Conservation (phyloP, 2,329 filamentous ascomycete genomes). For the Epichloe festucae region DNA sequence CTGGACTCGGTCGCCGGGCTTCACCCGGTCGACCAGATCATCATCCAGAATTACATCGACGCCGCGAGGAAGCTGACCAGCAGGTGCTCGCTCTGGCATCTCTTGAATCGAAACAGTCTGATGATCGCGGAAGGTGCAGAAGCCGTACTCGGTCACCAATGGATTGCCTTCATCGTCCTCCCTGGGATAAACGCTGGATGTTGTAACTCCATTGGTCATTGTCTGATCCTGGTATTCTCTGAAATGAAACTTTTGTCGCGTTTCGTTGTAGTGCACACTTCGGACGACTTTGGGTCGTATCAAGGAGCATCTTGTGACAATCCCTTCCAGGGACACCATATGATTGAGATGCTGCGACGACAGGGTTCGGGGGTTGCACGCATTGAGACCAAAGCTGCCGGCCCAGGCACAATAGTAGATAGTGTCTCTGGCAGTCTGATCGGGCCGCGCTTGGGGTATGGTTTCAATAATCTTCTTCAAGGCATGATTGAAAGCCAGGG, state of each 20-base stretch:
- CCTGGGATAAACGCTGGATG: constrained; percentile 83
- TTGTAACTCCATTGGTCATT: constrained; percentile 85
- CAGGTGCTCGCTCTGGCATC: constrained; percentile 94
- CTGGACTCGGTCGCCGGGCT: constrained; percentile 91
- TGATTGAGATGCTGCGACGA: constrained; percentile 83
- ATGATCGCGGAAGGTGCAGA: constrained; percentile 90
- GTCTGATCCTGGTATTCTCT: constrained; percentile 93
- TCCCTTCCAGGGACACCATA: constrained; percentile 95
- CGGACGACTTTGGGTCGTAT: constrained; percentile 96
- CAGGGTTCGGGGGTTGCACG: constrained; percentile 82
- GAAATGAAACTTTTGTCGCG: constrained; percentile 72
- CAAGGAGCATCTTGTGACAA: constrained; percentile 90
- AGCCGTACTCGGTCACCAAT: constrained; percentile 87
- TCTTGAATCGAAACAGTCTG: constrained; percentile 98
- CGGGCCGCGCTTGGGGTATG: constrained; percentile 59
- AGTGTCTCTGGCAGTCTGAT: constrained; percentile 64
- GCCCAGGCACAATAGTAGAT: constrained; percentile 96
- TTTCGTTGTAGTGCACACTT: constrained; percentile 93
- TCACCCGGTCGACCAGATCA: constrained; percentile 86
- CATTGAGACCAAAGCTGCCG: constrained; percentile 87
- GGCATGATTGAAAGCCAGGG: constrained; percentile 77
- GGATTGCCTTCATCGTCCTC: constrained; percentile 90
- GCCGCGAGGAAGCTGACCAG: constrained; percentile 84
- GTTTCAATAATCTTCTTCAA: constrained; percentile 80
- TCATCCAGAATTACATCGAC: constrained; percentile 96